Percentiles rank a stretch among this genome's conserved stretches.
Conservation (phyloP, 2,329 filamentous ascomycete species). For the Trichoderma sp. region DNA sequence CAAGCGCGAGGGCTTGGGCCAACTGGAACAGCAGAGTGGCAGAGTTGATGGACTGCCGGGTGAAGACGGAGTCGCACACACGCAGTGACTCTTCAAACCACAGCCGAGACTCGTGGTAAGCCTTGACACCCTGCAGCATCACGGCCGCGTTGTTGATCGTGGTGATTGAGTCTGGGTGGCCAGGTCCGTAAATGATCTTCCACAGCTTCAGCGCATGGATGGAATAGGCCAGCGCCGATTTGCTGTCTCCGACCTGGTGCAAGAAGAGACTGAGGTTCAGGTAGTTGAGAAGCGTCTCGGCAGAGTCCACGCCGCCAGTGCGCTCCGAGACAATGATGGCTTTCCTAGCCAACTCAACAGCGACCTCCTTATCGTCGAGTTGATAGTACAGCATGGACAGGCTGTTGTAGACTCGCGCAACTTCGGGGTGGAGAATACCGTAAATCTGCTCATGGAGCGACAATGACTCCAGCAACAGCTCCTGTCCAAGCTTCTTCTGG, state of each 20-base stretch:
- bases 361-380: slow-evolving; percentile 95
- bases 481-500: slow-evolving; percentile 93
- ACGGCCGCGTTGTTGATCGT: slow-evolving; percentile 98
- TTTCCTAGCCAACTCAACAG: slow-evolving; percentile 93
- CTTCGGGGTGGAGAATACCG: slow-evolving; percentile 93
- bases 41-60: slow-evolving; percentile 86
- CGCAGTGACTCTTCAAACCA: slow-evolving; percentile 95
- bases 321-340: slow-evolving; percentile 95
- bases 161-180: slow-evolving; percentile 96
- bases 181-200: slow-evolving; percentile 93
- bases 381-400: slow-evolving; percentile 96
- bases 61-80: slow-evolving; percentile 87
- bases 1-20: slow-evolving; percentile 91
- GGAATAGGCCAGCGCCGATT: slow-evolving; percentile 81
- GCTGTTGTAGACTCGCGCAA: slow-evolving; percentile 91
- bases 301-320: slow-evolving; percentile 88
- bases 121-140: slow-evolving; percentile 95
- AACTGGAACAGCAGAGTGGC: slow-evolving; percentile 97
- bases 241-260: slow-evolving; percentile 88
- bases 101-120: slow-evolving; percentile 88
- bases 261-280: slow-evolving; percentile 94
- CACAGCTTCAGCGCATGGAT: slow-evolving; percentile 92
- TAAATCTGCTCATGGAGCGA: slow-evolving; percentile 99
- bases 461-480: slow-evolving; percentile 91
- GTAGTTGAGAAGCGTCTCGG: slow-evolving; percentile 92